Conservation (phyloP, 2,329 filamentous ascomycete genomes). For the Sordariomycetes sp. region DNA sequence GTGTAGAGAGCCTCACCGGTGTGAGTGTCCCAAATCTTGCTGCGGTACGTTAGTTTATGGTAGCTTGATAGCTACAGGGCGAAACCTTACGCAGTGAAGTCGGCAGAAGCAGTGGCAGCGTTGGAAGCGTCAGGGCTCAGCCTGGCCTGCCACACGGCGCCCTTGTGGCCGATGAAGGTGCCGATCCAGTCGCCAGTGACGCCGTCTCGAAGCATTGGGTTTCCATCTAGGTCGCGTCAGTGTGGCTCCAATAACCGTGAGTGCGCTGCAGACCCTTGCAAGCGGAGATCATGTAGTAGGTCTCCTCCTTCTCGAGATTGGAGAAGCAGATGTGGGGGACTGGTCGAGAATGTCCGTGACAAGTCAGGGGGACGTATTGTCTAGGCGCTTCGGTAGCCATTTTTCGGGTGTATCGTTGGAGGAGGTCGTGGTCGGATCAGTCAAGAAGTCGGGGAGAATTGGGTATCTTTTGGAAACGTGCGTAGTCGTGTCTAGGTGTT, state of each 20-base stretch:
- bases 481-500: not conserved
- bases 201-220: conserved; percentile 95
- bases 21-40: conserved; percentile 95
- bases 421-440: not conserved
- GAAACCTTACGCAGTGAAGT: conserved; percentile 75
- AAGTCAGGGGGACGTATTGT: conserved; percentile 79
- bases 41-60: conserved; percentile 22
- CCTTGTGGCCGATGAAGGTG: conserved; percentile 96
- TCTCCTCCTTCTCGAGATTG: conserved; percentile 68
- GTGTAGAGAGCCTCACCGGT: conserved; percentile 83
- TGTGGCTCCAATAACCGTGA: conserved; percentile 6
- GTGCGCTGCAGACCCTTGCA: no score
- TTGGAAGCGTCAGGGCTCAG: conserved; percentile 80
- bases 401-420: conserved; percentile 4
- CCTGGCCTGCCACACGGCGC: conserved; percentile 92
- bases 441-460: not conserved
- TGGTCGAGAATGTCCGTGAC: conserved; percentile 87
- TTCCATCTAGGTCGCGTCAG: conserved; percentile 60
- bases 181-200: conserved; percentile 97
- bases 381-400: conserved; percentile 29
- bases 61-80: not conserved
- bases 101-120: conserved; percentile 87
- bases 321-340: conserved; percentile 91
- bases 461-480: not conserved
- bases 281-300: conserved; percentile 87